phyloP scores from a whole-genome alignment of 2,329 filamentous ascomycete genomes.

The Diaporthe eres region DNA sequence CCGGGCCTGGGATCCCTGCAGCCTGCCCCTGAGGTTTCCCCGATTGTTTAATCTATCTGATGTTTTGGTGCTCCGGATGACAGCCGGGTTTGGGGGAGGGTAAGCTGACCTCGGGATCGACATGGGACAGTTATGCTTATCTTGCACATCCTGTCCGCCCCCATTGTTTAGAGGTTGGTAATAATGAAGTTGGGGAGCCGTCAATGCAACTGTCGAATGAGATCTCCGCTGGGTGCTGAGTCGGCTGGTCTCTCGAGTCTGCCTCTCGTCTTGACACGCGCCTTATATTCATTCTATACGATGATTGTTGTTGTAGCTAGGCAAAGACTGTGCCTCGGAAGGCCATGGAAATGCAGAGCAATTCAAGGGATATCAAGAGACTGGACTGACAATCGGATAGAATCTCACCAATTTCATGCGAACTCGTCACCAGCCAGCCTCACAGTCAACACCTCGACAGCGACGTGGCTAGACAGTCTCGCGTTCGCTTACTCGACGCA shows the following conservation, averaged over 20 bases:
- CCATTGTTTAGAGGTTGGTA: not conserved
- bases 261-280: not conserved
- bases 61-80: conserved; percentile 26
- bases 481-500: not conserved
- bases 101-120: conserved; percentile 29
- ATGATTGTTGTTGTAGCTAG: not conserved
- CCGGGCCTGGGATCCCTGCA: not conserved
- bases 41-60: conserved; percentile 34
- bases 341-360: not conserved
- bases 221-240: not conserved
- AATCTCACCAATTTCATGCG: not conserved
- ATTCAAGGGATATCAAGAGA: not conserved
- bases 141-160: not conserved
- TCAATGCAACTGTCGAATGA: not conserved
- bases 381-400: not conserved
- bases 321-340: not conserved
- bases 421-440: not conserved
- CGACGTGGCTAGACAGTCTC: not conserved
- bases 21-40: not conserved
- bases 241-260: not conserved
- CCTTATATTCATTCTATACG: not conserved
- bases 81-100: conserved; percentile 9
- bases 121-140: conserved; percentile 27
- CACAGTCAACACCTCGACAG: not conserved
- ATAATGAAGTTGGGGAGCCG: not conserved